Evolutionary conservation across 2,329 filamentous ascomycete genomes (phyloP), one percentile per base, ranked within the genome.

Genomic region (Pyricularia sp.): DNA sequence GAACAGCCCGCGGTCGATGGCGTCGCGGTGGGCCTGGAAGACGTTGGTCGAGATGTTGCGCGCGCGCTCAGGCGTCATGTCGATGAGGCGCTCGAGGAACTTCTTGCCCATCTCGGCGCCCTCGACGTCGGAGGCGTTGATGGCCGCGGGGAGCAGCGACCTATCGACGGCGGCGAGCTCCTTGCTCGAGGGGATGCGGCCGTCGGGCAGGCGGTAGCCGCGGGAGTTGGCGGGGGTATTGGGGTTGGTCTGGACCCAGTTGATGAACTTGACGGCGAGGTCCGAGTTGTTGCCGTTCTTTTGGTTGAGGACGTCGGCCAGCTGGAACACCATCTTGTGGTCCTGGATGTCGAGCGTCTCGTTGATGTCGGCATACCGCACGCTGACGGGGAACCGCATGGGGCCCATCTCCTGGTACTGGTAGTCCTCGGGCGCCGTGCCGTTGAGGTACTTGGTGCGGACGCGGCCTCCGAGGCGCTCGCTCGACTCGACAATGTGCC

Each of bases 111-210:
- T 67, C 17, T 67, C 50, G 26, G n/a, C 25, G 20, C 28, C 33
- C n/a, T 67, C 58, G 14, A 31, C 36, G 12, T 31, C 50, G 20
- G 66, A 20, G 4, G 66, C 50, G 25, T 50, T n/a, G 1, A 70
- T 73, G 23, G 85, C 76, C 9, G 79, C 80, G 0, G 82, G 72
- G 11, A 36, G 33, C 11, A 36, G 11, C 4, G 33, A 36, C 33
- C 14, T 36, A 12, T 36, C 33, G 72, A 87, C 82, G 9, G 76
- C 78, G 0, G 74, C 70, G 0, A 86, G 78, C 71, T 88, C 81
- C 0, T 80, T 79, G 0, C 78, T 72, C 0, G 84, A 86, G 0
- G 86, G 86, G 0, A 87, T 82, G 4, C 83, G 77, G 0, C 86
- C 86, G 69, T 83, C 80, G 0, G 1, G 69, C 61, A 5, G 66